Conservation (phyloP, 2,329 filamentous ascomycete species). For the Aaosphaeria arxii region DNA sequence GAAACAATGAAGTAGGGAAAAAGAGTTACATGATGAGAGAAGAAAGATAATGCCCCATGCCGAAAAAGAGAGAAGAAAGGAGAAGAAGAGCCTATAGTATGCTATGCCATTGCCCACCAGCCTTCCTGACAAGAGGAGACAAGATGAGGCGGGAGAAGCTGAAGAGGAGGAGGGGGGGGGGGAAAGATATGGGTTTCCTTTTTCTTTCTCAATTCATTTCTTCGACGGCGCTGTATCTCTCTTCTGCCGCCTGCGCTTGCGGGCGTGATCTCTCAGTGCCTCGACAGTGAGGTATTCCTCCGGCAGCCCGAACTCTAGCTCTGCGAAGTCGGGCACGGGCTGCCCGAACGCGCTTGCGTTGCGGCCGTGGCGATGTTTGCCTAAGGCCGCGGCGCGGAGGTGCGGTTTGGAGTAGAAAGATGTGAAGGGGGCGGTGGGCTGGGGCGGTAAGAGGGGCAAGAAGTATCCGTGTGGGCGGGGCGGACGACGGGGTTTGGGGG, state of each 20-base stretch:
- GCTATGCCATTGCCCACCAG: too few species aligned
- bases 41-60: too few species aligned
- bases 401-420: constrained; percentile 84
- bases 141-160: constrained; percentile 5
- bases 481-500: constrained; percentile 27
- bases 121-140: background rate
- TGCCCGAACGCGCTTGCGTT: constrained; percentile 78
- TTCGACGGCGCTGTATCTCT: constrained; percentile 29
- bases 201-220: too few species aligned
- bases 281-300: constrained; percentile 56
- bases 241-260: constrained; percentile 61
- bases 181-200: background rate
- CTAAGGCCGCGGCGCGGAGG: constrained; percentile 76
- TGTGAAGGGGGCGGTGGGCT: constrained; percentile 63
- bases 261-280: constrained; percentile 54
- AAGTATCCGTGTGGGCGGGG: constrained; percentile 31
- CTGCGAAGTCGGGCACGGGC: constrained; percentile 68
- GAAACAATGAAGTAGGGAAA: too few species aligned
- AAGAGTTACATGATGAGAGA: too few species aligned
- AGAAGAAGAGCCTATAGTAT: too few species aligned
- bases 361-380: constrained; percentile 65
- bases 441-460: constrained; percentile 20
- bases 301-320: constrained; percentile 73
- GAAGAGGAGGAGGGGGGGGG: background rate
- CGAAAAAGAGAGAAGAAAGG: too few species aligned